phyloP scores from a whole-genome alignment of 2,329 filamentous ascomycete genomes.

The Helotiales sp. region DNA sequence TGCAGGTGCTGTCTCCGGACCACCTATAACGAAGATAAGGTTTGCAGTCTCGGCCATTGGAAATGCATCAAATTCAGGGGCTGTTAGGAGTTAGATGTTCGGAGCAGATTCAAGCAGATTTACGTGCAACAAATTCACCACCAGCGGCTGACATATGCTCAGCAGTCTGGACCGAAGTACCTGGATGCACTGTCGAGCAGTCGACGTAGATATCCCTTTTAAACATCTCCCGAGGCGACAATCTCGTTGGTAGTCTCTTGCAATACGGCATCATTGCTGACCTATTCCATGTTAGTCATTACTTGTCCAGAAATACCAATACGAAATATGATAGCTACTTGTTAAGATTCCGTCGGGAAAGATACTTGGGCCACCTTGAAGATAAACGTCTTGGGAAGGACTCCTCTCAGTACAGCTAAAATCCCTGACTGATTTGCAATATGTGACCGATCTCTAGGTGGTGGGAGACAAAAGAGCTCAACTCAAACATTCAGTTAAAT shows the following conservation, averaged over 20 bases:
- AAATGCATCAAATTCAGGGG: slow-evolving; percentile 1
- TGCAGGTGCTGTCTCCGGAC: not conserved
- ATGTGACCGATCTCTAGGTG: not conserved
- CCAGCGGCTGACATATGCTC: slow-evolving; percentile 8
- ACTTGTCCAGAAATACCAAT: no score
- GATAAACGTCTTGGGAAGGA: not conserved
- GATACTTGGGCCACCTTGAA: not conserved
- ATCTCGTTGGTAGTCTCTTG: slow-evolving; percentile 4
- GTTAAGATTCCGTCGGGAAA: not conserved
- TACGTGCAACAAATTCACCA: slow-evolving; percentile 6
- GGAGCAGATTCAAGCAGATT: no score
- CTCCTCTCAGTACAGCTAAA: not conserved
- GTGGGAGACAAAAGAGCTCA: not conserved
- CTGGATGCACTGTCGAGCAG: slow-evolving; percentile 11
- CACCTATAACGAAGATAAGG: slow-evolving; percentile 4
- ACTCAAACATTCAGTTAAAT: slow-evolving; percentile 41
- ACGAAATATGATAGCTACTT: no score
- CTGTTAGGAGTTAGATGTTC: not conserved
- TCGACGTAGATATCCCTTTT: slow-evolving; percentile 15
- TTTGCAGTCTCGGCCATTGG: slow-evolving; percentile 13
- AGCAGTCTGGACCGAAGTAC: slow-evolving; percentile 7
- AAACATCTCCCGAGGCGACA: slow-evolving; percentile 10
- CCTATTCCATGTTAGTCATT: not conserved
- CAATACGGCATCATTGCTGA: slow-evolving; percentile 10
- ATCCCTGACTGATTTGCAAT: not conserved